These are phyloP conservation scores for Salix caprea DNA, from an alignment of 345 rosid genomes.

Conservation along the genomic window DNA sequence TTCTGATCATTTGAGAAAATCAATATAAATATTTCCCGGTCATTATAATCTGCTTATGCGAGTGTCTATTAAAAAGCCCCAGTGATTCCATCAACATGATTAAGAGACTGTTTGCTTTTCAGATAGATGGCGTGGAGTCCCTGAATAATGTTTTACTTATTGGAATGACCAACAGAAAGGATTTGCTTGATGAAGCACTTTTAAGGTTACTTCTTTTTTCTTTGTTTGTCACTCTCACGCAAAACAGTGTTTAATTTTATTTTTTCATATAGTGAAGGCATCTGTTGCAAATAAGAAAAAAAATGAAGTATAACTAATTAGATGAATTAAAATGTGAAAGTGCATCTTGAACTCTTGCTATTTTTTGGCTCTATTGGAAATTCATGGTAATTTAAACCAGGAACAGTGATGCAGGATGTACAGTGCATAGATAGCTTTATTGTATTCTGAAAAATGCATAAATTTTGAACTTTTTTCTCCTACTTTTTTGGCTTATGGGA, in stretches of 20 bases:
- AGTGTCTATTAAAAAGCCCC: background rate
- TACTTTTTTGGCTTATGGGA: background rate
- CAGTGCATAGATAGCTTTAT: background rate
- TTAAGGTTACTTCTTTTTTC: conserved; percentile 54
- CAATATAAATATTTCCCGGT: background rate
- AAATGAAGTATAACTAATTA: background rate
- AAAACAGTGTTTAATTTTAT: conserved; percentile 1
- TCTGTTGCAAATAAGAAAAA: conserved; percentile 7
- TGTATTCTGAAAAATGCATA: background rate
- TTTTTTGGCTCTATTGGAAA: background rate
- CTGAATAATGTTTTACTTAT: conserved; percentile 96
- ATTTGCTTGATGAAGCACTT: conserved; percentile 99
- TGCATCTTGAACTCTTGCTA: background rate
- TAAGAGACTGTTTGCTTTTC: conserved; percentile 35
- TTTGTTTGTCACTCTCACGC: background rate
- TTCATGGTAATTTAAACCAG: background rate
- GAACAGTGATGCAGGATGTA: background rate
- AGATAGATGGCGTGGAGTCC: conserved; percentile 99
- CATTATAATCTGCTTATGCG: conserved; percentile 9
- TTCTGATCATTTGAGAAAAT: conserved; percentile 3
- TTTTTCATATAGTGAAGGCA: background rate
- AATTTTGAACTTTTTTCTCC: background rate
- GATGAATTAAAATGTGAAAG: background rate
- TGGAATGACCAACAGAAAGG: conserved; percentile 99
- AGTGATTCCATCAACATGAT: conserved; percentile 5